phyloP scores from a whole-genome alignment of 306 rosid species.

The Hippophae gyantsensis region DNA sequence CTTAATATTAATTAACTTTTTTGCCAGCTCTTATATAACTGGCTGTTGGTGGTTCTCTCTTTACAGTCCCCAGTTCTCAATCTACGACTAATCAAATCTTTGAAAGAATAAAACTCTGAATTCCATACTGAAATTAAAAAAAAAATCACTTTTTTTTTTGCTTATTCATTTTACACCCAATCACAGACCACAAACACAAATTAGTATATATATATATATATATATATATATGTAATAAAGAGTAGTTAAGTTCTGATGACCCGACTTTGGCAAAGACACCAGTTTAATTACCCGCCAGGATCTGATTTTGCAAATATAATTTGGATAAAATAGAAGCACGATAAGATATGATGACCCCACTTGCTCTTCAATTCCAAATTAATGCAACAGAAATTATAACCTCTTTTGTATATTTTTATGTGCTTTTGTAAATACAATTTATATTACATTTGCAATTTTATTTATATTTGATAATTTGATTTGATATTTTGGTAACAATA shows the following conservation, averaged over 20 bases:
- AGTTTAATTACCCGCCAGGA: constrained; percentile 28
- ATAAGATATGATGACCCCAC: constrained; percentile 38
- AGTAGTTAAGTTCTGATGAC: constrained; percentile 38
- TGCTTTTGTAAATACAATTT: no score
- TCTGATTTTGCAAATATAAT: constrained; percentile 47
- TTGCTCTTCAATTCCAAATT: not conserved
- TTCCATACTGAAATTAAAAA: constrained; percentile 8
- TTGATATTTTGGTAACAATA: no score
- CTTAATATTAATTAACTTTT: not conserved
- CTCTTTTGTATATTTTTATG: no score
- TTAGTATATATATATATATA: not conserved
- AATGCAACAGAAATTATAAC: not conserved
- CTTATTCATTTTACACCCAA: constrained; percentile 10
- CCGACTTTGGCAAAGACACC: constrained; percentile 38
- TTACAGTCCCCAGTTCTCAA: constrained; percentile 11
- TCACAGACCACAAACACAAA: not conserved
- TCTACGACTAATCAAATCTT: constrained; percentile 50
- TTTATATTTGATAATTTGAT: no score
- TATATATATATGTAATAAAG: constrained; percentile 7
- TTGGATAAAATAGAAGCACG: constrained; percentile 30
- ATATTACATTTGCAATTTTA: no score
- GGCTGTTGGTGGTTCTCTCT: constrained; percentile 15
- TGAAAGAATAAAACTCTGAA: constrained; percentile 15
- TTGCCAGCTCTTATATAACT: not conserved
- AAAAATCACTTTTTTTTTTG: constrained; percentile 23